A percentile compares a stretch with the other conserved stretches of the same genome.
Evolutionary conservation across 2,329 filamentous ascomycete genomes (phyloP).

Genomic region (Escovopsis weberi): DNA sequence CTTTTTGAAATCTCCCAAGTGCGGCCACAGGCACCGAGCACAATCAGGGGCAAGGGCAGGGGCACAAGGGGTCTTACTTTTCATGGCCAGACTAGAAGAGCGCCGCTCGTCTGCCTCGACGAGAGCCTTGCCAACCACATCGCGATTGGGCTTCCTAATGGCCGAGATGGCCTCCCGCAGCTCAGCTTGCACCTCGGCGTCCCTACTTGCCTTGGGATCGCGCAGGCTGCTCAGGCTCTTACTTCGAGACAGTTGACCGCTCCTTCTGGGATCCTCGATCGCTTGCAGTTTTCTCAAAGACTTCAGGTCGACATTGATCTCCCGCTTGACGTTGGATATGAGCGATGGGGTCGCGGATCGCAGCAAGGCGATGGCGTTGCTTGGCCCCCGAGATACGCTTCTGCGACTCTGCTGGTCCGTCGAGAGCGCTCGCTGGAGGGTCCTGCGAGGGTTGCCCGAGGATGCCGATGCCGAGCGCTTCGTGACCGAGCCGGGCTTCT

Average conservation of each 20-base stretch:
- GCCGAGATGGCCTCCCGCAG: conserved; percentile 59
- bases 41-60: no score
- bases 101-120: conserved; percentile 54
- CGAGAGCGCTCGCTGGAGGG: conserved; percentile 47
- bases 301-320: conserved; percentile 43
- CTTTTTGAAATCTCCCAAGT: conserved; percentile 1
- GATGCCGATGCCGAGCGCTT: conserved; percentile 23
- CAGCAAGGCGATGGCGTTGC: conserved; percentile 46
- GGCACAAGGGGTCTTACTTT: conserved; percentile 25
- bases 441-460: conserved; percentile 28
- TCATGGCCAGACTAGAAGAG: conserved; percentile 27
- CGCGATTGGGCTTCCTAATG: conserved; percentile 61
- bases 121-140: conserved; percentile 50
- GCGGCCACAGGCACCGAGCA: background rate
- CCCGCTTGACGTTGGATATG: conserved; percentile 49
- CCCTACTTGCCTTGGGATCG: conserved; percentile 47
- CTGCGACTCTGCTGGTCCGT: conserved; percentile 40
- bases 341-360: conserved; percentile 52
- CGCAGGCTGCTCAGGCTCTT: conserved; percentile 35
- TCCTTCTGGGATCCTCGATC: conserved; percentile 25
- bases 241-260: conserved; percentile 21
- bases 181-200: conserved; percentile 53
- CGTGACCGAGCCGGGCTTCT: conserved; percentile 36
- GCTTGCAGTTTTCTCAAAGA: conserved; percentile 16
- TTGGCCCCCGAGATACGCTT: conserved; percentile 41